These are phyloP conservation scores for Vigna hirtella DNA, from an alignment of 306 rosid genomes.

Conservation along the genomic window DNA sequence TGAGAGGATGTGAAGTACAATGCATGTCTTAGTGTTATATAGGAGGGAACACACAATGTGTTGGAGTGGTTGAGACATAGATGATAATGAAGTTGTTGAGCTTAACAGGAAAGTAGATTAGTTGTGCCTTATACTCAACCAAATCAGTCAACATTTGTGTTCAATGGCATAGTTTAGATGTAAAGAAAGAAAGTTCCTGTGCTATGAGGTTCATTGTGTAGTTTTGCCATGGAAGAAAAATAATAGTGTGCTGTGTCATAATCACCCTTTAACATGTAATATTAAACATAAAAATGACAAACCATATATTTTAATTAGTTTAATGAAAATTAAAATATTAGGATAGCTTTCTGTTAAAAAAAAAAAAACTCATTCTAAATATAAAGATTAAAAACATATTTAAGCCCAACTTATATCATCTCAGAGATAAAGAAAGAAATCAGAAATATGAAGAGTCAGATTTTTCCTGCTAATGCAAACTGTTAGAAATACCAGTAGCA, in stretches of 20 bases:
- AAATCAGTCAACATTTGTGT: constrained; percentile 1
- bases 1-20: constrained; percentile 34
- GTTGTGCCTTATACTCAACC: constrained; percentile 14
- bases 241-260: no score
- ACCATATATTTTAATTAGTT: background rate
- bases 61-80: constrained; percentile 54
- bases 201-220: background rate
- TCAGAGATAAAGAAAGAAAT: background rate
- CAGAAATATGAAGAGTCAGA: background rate
- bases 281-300: constrained; percentile 22
- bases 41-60: constrained; percentile 22
- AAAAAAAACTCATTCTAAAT: no score
- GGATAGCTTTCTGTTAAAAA: no score
- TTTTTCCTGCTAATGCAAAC: background rate
- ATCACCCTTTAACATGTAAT: constrained; percentile 69
- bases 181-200: background rate
- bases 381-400: no score
- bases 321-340: no score
- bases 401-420: background rate
- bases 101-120: constrained; percentile 18
- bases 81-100: constrained; percentile 62
- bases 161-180: constrained; percentile 8
- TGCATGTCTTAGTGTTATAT: constrained; percentile 41
- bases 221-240: no score
- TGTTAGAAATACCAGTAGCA: constrained; percentile 3